Evolutionary conservation across 371 early-diverging fungal genomes (phyloP).

Genomic region (Rhizomucor pusillus): DNA sequence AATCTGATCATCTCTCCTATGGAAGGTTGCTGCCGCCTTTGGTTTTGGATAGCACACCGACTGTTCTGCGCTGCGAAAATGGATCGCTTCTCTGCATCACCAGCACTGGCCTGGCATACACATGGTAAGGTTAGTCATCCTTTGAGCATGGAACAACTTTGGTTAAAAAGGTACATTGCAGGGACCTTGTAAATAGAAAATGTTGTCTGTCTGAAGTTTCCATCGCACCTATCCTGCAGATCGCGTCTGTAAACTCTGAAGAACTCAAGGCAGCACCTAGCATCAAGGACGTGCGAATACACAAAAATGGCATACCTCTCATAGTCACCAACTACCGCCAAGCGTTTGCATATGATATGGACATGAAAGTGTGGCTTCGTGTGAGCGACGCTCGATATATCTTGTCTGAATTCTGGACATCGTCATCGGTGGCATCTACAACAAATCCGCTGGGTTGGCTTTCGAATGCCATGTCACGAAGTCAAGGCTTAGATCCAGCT

Average conservation of each 20-base stretch:
- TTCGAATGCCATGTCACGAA: conserved; percentile 15
- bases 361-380: conserved; percentile 73
- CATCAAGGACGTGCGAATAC: conserved; percentile 60
- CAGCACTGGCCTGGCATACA: conserved; percentile 57
- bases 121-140: conserved; percentile 47
- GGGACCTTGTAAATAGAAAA: conserved; percentile 53
- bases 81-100: conserved; percentile 67
- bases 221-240: conserved; percentile 56
- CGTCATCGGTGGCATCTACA: conserved; percentile 12
- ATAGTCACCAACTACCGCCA: conserved; percentile 70
- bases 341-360: conserved; percentile 69
- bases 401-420: conserved; percentile 56
- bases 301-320: conserved; percentile 68
- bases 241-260: conserved; percentile 35
- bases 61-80: conserved; percentile 54
- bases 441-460: conserved; percentile 40
- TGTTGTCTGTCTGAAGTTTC: conserved; percentile 52
- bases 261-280: conserved; percentile 39
- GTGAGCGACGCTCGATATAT: conserved; percentile 65
- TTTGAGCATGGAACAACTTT: not conserved
- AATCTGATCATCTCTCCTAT: too few relatives aligned
- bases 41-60: conserved; percentile 62
- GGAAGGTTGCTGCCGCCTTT: conserved; percentile 63
- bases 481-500: conserved; percentile 24
- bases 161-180: conserved; percentile 5